Evolutionary conservation across 805 yeast genomes (phyloP).

Genomic region (Pichia deserticola): DNA sequence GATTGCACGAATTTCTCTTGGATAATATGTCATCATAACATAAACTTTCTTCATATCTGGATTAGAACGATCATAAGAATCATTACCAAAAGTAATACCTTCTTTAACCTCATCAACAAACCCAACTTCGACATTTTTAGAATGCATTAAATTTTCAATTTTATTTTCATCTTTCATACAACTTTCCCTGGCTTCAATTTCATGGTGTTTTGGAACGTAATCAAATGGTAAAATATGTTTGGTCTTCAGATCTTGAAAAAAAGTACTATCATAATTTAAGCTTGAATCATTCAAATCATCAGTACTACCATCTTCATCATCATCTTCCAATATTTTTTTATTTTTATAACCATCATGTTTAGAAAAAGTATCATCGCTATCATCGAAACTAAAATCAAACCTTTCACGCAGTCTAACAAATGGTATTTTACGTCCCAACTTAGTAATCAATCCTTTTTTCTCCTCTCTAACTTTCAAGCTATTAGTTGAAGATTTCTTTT

Average conservation of each 20-base stretch:
- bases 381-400: not conserved
- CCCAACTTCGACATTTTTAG: constrained; percentile 6
- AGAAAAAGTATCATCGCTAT: not conserved
- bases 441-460: not conserved
- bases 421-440: not conserved
- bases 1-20: constrained; percentile 44
- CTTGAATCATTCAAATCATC: constrained; percentile 6
- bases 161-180: constrained; percentile 6
- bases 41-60: constrained; percentile 41
- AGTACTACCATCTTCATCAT: not conserved
- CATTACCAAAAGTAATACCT: constrained; percentile 46
- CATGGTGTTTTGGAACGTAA: not conserved
- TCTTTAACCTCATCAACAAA: constrained; percentile 43
- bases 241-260: not conserved
- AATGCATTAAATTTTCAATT: not conserved
- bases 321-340: not conserved
- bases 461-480: not conserved
- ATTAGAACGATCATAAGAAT: constrained; percentile 48
- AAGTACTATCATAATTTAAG: not conserved
- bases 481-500: not conserved
- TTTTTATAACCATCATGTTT: not conserved
- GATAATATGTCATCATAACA: constrained; percentile 38
- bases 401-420: not conserved
- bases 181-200: constrained; percentile 1
- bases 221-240: not conserved